Conservation (phyloP, 257 asterid species). For the Jacaranda mimosifolia region DNA sequence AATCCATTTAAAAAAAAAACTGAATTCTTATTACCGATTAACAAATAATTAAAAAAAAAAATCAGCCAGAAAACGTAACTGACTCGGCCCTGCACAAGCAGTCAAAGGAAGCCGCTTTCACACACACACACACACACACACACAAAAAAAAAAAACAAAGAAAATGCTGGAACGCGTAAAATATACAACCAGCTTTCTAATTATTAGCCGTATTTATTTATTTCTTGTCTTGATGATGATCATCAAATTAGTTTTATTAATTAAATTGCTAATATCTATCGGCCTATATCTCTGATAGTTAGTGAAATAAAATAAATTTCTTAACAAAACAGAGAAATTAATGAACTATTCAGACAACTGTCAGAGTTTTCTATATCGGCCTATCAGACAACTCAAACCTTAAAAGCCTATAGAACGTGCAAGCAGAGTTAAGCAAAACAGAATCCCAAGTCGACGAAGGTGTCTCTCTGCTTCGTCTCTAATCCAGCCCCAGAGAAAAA, state of each 20-base stretch:
- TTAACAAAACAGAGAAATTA: too few relatives aligned
- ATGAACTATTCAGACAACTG: too few relatives aligned
- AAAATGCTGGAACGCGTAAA: conserved; percentile 35
- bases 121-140: neutral
- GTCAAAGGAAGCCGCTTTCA: conserved; percentile 26
- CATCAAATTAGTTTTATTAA: conserved; percentile 12
- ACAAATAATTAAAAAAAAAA: neutral
- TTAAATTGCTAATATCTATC: neutral
- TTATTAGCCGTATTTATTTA: conserved; percentile 5
- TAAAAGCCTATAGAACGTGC: conserved; percentile 28
- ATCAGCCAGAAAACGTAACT: neutral
- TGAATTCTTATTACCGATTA: neutral
- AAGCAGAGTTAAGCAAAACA: conserved; percentile 1
- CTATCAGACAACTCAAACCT: neutral
- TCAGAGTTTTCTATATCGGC: too few relatives aligned
- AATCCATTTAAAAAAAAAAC: neutral
- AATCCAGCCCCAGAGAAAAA: neutral
- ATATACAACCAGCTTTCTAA: conserved; percentile 26
- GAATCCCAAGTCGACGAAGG: neutral
- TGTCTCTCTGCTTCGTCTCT: conserved; percentile 28
- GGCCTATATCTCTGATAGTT: neutral
- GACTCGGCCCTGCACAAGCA: neutral
- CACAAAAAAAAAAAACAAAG: neutral
- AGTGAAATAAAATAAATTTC: neutral
- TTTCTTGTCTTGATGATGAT: conserved; percentile 1